Evolutionary conservation across 352 stramenopile species (phyloP).

Genomic region (Phytophthora fragariae): DNA sequence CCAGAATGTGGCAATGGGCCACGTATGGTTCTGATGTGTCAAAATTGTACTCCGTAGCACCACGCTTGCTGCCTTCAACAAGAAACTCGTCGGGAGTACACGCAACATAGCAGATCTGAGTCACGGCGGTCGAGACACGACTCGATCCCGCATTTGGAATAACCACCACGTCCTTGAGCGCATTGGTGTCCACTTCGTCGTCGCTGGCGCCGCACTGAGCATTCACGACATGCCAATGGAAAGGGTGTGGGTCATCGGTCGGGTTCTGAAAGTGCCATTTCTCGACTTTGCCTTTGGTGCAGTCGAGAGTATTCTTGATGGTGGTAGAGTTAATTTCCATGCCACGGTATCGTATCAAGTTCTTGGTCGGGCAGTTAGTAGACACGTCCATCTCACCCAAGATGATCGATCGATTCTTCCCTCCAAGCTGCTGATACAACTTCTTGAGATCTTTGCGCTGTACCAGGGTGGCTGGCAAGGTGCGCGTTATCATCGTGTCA

Average conservation of each 20-base stretch:
- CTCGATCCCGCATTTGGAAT: slow-evolving; percentile 65
- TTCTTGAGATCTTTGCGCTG: slow-evolving; percentile 63
- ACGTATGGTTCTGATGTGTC: slow-evolving; percentile 79
- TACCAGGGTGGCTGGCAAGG: slow-evolving; percentile 47
- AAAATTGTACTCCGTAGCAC: slow-evolving; percentile 68
- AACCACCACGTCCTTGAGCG: slow-evolving; percentile 75
- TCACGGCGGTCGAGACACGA: slow-evolving; percentile 48
- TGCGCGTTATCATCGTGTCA: slow-evolving; percentile 43
- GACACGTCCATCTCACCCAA: slow-evolving; percentile 65
- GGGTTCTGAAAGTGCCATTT: slow-evolving; percentile 86
- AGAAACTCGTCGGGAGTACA: slow-evolving; percentile 79
- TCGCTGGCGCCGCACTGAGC: slow-evolving; percentile 72
- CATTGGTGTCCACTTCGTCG: slow-evolving; percentile 73
- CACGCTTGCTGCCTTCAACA: slow-evolving; percentile 55
- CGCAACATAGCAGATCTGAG: slow-evolving; percentile 79
- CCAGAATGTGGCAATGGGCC: slow-evolving; percentile 79
- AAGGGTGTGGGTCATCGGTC: slow-evolving; percentile 76
- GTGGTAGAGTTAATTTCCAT: slow-evolving; percentile 63
- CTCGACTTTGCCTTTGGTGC: slow-evolving; percentile 77
- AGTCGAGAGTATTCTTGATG: slow-evolving; percentile 57
- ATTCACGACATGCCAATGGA: slow-evolving; percentile 83
- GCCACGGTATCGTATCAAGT: slow-evolving; percentile 60
- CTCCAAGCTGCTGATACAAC: slow-evolving; percentile 50
- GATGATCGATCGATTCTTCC: slow-evolving; percentile 61
- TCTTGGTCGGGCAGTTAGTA: slow-evolving; percentile 47